phyloP scores from a whole-genome alignment of 768 basidiomycete genomes.

The Pisolithus orientalis region DNA sequence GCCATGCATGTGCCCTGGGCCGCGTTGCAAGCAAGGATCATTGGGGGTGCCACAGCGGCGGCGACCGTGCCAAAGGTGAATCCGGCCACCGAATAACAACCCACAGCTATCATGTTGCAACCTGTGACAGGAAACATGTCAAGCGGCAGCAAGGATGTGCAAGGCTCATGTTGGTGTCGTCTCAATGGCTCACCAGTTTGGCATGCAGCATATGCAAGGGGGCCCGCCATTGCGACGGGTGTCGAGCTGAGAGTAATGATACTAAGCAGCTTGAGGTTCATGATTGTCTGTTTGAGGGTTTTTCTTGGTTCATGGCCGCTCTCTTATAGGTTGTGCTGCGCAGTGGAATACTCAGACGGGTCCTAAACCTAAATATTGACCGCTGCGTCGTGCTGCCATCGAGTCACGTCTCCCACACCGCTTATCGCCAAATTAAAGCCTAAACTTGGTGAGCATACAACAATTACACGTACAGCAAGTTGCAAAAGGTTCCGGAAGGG shows the following conservation, averaged over 20 bases:
- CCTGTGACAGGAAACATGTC: conserved; percentile 6
- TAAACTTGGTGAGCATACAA: too few relatives aligned
- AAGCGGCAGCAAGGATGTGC: not conserved
- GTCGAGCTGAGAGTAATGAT: conserved; percentile 14
- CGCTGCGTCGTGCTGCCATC: too few relatives aligned
- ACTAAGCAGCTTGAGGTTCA: conserved; percentile 21
- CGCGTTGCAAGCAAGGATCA: conserved; percentile 16
- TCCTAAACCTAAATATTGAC: too few relatives aligned
- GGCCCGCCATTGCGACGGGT: conserved; percentile 12
- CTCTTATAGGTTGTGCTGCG: not conserved
- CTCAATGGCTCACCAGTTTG: conserved; percentile 16
- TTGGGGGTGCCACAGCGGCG: conserved; percentile 14
- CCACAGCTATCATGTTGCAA: conserved; percentile 15
- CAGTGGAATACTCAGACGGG: too few relatives aligned
- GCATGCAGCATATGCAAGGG: conserved; percentile 14
- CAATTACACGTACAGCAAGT: too few relatives aligned
- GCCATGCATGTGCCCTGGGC: conserved; percentile 21
- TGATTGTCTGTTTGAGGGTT: not conserved
- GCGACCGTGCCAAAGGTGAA: conserved; percentile 17
- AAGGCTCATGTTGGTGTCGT: too few relatives aligned
- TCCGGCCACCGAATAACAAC: conserved; percentile 21
- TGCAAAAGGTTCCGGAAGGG: too few relatives aligned
- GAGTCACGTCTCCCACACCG: not conserved
- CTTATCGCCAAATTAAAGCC: too few relatives aligned
- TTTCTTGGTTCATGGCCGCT: not conserved